Conservation (phyloP, 331 rosid species). For the Malus hybrid region DNA sequence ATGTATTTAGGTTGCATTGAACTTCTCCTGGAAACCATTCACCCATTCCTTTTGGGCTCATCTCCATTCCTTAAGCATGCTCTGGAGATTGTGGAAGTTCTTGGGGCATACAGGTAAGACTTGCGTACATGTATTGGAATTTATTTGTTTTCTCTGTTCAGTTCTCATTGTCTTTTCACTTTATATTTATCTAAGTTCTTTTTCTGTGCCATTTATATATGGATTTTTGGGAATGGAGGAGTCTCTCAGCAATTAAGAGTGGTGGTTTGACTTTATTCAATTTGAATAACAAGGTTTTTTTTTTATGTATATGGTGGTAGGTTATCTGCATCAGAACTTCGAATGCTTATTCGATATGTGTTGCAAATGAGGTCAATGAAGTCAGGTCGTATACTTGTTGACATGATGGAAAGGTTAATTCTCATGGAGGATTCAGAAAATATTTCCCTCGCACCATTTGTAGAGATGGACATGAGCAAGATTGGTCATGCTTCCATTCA, state of each 20-base stretch:
- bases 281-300: conserved; percentile 16
- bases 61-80: conserved; percentile 82
- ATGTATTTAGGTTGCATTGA: conserved; percentile 76
- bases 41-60: conserved; percentile 79
- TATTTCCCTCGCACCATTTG: conserved; percentile 82
- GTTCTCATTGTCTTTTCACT: conserved; percentile 2
- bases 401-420: conserved; percentile 85
- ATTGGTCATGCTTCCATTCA: conserved; percentile 91
- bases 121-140: conserved; percentile 8
- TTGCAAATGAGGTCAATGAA: conserved; percentile 72
- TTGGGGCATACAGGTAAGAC: conserved; percentile 88
- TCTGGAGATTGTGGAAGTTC: conserved; percentile 84
- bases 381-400: conserved; percentile 73
- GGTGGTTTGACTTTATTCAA: background rate
- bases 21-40: conserved; percentile 82
- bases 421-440: conserved; percentile 78
- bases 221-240: conserved; percentile 4
- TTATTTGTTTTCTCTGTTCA: conserved; percentile 2
- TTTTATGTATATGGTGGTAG: conserved; percentile 42
- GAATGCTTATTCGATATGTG: conserved; percentile 68
- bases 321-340: conserved; percentile 77
- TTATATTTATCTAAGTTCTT: background rate
- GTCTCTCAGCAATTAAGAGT: background rate
- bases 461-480: conserved; percentile 95
- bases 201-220: background rate